Percentiles rank a stretch among this genome's conserved stretches.
Evolutionary conservation across 1,284 basidiomycete genomes (phyloP).

Genomic region (Serendipita sp.): DNA sequence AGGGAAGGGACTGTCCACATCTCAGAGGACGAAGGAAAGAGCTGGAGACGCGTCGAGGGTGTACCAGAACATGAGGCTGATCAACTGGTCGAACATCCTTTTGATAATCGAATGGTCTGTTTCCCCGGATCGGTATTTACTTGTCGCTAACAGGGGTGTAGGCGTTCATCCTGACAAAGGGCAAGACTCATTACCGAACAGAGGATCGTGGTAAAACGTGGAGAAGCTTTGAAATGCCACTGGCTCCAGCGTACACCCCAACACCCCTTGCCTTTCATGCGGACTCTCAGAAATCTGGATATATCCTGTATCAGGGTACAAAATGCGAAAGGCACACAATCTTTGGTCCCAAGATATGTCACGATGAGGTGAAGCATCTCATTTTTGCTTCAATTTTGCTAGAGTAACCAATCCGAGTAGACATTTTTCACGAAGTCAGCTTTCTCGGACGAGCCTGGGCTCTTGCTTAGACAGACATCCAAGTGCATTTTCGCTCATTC

Average conservation of each 20-base stretch:
- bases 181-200: constrained; percentile 68
- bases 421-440: constrained; percentile 79
- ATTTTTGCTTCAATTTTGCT: neutral
- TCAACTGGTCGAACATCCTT: constrained; percentile 79
- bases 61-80: constrained; percentile 50
- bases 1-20: constrained; percentile 55
- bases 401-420: constrained; percentile 21
- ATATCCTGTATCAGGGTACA: constrained; percentile 77
- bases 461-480: constrained; percentile 54
- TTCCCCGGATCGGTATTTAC: constrained; percentile 7
- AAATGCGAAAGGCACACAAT: constrained; percentile 37
- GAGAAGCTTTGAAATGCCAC: constrained; percentile 61
- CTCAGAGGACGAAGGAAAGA: constrained; percentile 82
- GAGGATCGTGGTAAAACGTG: constrained; percentile 75
- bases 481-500: constrained; percentile 80
- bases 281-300: constrained; percentile 44
- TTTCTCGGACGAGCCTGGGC: constrained; percentile 45
- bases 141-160: constrained; percentile 21
- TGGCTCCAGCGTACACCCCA: constrained; percentile 41
- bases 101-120: constrained; percentile 60
- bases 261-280: constrained; percentile 76
- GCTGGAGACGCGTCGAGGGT: constrained; percentile 50
- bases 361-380: constrained; percentile 47
- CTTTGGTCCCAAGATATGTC: constrained; percentile 45
- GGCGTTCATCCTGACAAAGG: constrained; percentile 72